phyloP scores from a whole-genome alignment of 495 filamentous ascomycete species.

The Penicillium paradoxum region DNA sequence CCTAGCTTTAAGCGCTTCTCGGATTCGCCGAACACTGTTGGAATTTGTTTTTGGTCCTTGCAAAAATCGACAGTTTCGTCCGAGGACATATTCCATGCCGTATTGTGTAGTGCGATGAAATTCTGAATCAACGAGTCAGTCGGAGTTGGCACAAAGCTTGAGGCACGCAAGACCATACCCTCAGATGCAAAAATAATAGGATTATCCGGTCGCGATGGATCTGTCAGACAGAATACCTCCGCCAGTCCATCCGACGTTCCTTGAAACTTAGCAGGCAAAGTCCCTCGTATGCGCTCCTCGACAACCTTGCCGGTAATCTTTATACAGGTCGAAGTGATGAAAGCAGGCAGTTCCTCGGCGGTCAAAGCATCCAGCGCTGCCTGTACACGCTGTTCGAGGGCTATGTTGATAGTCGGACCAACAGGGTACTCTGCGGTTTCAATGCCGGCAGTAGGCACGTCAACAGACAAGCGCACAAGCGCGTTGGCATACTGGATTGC shows the following conservation, averaged over 20 bases:
- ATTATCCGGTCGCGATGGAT: constrained; percentile 67
- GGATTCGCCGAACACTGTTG: constrained; percentile 49
- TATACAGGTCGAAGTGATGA: constrained; percentile 49
- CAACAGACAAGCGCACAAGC: constrained; percentile 39
- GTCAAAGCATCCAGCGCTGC: constrained; percentile 56
- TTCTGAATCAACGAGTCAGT: constrained; percentile 22
- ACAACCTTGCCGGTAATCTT: constrained; percentile 30
- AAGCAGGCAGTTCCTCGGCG: constrained; percentile 63
- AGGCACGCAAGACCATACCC: constrained; percentile 40
- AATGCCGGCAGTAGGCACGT: constrained; percentile 31
- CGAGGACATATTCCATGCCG: constrained; percentile 52
- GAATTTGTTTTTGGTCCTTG: constrained; percentile 53
- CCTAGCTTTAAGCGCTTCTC: constrained; percentile 50
- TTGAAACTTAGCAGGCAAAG: constrained; percentile 36
- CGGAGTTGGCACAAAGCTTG: not conserved
- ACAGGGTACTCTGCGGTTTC: constrained; percentile 43
- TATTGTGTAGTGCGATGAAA: constrained; percentile 60
- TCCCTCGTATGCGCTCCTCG: constrained; percentile 30
- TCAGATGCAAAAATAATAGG: constrained; percentile 74
- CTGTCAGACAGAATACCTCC: constrained; percentile 72
- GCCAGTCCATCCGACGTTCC: constrained; percentile 63
- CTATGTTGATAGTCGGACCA: constrained; percentile 44
- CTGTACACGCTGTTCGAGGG: constrained; percentile 54
- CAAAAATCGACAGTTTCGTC: constrained; percentile 58
- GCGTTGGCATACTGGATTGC: constrained; percentile 70